Evolutionary conservation across 208 protist genomes (phyloP), one percentile per base, ranked within the genome.

Genomic region (Acanthamoeba sp.): DNA sequence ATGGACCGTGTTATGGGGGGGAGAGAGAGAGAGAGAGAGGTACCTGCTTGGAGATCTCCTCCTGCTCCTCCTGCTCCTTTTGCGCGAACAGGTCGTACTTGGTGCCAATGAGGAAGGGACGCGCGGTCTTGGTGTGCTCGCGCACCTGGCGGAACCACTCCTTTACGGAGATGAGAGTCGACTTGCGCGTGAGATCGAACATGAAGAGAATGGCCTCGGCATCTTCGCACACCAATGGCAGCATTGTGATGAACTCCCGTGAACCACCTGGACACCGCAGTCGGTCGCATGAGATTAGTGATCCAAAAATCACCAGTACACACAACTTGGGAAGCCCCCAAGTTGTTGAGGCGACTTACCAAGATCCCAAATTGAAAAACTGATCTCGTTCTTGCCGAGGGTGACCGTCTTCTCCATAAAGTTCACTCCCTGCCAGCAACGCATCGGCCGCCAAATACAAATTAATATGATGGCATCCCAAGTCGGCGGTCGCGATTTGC

Each of bases 341-440:
- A 20, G 55, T 4, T 59, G 9, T 59, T 59, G 22, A 59, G 55
- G 55, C 10, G 16, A 18, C 3, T 3, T 98, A 78, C 98, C 98
- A 2, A 99, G 95, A 97, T 99, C 98, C 98, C 98, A 99, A 87
- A 99, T 98, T 20, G 52, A 95, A 52, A 99, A 98, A 52, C 95
- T 98, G 50, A 99, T 97, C 24, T 98, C 98, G 1, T 94, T 96
- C 18, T 95, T 96, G 76, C 96, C 95, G 27, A 99, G 52, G 22
- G 32, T 91, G 24, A 99, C 94, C 0, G 95, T 97, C 93, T 99
- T 99, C 73, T 99, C 98, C 97, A 99, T 98, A 90, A 99, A 99
- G 93, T 99, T 99, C 7, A 99, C 98, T 62, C 98, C 98, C 97
- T 57, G 57, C 27, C 42, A 48, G 42, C 6, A 3, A 48, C 3